Conservation (phyloP, 495 filamentous ascomycete genomes). For the Tuber microsphaerosporum region DNA sequence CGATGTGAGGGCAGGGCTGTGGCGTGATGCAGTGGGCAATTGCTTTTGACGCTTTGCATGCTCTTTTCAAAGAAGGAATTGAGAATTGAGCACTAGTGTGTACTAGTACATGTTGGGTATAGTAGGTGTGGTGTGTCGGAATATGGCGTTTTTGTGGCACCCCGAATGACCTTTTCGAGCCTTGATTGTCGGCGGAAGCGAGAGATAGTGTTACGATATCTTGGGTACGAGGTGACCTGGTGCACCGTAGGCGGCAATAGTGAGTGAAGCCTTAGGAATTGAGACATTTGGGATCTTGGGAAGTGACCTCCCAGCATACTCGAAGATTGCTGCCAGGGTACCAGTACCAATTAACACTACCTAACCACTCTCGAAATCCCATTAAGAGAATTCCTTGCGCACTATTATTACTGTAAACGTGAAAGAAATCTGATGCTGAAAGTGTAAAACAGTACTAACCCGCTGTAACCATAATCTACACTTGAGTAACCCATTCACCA, state of each 20-base stretch:
- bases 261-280: background rate
- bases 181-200: background rate
- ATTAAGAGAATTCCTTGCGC: background rate
- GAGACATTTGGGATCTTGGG: background rate
- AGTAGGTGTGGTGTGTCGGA: background rate
- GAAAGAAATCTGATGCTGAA: background rate
- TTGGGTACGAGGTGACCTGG: background rate
- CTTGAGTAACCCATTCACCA: too few species aligned
- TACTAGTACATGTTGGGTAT: background rate
- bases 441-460: background rate
- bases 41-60: background rate
- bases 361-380: background rate
- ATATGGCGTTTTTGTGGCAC: background rate
- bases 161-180: background rate
- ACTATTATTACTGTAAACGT: background rate
- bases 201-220: background rate
- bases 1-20: background rate
- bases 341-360: too few species aligned
- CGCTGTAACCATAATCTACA: background rate
- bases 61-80: background rate
- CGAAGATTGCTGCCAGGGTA: too few species aligned
- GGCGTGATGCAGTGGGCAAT: background rate
- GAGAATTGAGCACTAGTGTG: background rate
- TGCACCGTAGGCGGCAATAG: background rate
- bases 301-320: background rate